Conservation (phyloP, 192 early-diverging fungal species). For the Rhizophagus clarus region DNA sequence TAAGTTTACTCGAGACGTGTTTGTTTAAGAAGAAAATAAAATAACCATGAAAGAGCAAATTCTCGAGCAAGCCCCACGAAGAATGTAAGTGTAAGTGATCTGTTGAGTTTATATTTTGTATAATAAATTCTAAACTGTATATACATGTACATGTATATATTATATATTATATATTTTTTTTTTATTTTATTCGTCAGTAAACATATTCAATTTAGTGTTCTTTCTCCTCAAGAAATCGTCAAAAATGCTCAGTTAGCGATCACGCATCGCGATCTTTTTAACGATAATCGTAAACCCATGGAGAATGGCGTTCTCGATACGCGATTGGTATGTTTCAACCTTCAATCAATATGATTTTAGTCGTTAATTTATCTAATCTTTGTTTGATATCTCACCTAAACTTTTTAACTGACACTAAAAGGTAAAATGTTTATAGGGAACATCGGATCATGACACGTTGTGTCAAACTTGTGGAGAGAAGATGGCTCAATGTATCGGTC, state of each 20-base stretch:
- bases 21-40: no score
- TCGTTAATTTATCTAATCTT: neutral
- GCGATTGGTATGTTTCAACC: constrained; percentile 66
- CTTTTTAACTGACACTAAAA: neutral
- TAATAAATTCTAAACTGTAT: neutral
- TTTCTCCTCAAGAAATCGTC: constrained; percentile 86
- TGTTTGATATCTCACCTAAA: neutral
- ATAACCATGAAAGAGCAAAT: constrained; percentile 79
- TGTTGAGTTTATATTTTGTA: neutral
- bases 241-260: constrained; percentile 89
- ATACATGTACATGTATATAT: no score
- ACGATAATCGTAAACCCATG: constrained; percentile 75
- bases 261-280: constrained; percentile 85
- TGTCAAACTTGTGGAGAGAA: constrained; percentile 92
- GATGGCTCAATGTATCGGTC: constrained; percentile 91
- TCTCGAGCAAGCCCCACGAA: constrained; percentile 49
- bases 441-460: constrained; percentile 75
- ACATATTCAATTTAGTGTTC: constrained; percentile 93
- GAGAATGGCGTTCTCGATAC: constrained; percentile 88
- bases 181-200: constrained; percentile 58
- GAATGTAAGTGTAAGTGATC: neutral
- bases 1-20: no score
- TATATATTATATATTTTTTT: neutral
- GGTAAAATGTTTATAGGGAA: constrained; percentile 57
- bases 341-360: neutral